Evolutionary conservation across 2,329 filamentous ascomycete genomes (phyloP).

Genomic region (Endocalyx cinctus): DNA sequence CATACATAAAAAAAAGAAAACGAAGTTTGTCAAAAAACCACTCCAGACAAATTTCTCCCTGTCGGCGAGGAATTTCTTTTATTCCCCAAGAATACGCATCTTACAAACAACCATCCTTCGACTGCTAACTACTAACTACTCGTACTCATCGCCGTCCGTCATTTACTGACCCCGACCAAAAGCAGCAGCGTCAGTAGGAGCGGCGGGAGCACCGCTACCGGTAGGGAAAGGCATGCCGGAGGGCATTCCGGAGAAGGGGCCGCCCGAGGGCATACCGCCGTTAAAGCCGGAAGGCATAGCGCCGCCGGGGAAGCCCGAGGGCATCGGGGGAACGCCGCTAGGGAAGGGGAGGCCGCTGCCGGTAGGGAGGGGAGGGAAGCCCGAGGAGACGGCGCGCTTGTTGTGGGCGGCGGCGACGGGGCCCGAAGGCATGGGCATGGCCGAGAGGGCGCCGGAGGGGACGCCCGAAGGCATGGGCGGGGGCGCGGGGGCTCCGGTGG

Average conservation of each 20-base stretch:
- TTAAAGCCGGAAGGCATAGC: not conserved
- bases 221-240: conserved; percentile 2
- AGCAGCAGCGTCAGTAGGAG: not conserved
- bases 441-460: too few relatives aligned
- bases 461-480: not conserved
- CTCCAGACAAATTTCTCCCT: too few relatives aligned
- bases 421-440: too few relatives aligned
- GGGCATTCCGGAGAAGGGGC: conserved; percentile 8
- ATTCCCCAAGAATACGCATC: too few relatives aligned
- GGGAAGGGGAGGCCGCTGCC: too few relatives aligned
- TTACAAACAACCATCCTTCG: too few relatives aligned
- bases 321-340: conserved; percentile 6
- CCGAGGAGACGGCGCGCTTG: conserved; percentile 3
- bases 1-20: too few relatives aligned
- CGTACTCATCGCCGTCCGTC: not conserved
- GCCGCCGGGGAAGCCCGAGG: conserved; percentile 2
- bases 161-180: not conserved
- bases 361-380: conserved; percentile 1
- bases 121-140: too few relatives aligned
- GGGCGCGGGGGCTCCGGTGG: not conserved
- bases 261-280: not conserved
- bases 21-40: too few relatives aligned
- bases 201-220: too few relatives aligned
- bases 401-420: not conserved
- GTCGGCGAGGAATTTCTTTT: too few relatives aligned